Evolutionary conservation across 805 yeast species (phyloP), one percentile per base, ranked within the genome.

Genomic region (Kodamaea sagamina): DNA sequence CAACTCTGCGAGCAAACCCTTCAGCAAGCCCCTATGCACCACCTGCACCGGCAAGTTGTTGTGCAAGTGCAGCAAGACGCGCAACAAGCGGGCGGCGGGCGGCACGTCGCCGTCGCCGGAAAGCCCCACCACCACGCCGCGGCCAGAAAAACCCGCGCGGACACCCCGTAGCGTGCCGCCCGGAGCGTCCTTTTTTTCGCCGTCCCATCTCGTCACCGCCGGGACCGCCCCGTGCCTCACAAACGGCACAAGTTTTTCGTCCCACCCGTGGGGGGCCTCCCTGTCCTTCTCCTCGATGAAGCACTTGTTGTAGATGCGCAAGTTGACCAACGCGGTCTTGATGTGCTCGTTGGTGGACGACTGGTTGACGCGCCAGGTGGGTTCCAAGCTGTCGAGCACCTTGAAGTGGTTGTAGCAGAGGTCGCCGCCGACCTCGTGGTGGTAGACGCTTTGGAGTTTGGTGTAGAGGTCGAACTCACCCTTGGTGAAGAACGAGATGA

Each of bases 21-120:
- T 13, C 12, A 16, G 16, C 17, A 35, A 35, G 6, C 32, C 13
- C 21, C 19, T 13, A 36, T 44, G 44, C n/a, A 48, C 52, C 4
- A 48, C 35, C 32, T 49, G 48, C 9, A 49, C 34, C 2, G 52
- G 52, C 9, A 49, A 26, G 22, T 41, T 40, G 39, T 42, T 49
- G 9, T 28, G 28, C 25, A 49, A 31, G 15, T 29, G 31, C 12
- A 27, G 11, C 6, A 49, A 38, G n/a, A 47, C 49, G 8, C 21
- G 17, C 16, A 49, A 7, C 27, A 49, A 32, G 24, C 36, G 29
- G 15, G 18, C 13, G 36, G 37, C 35, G 4, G 19, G 12, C 3
- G 31, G 10, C 10, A 24, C 12, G 11, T 38, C 26, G 17, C 15
- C 11, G 6, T n/a, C 18, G 11, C 17, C 15, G 11, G 18, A 17